Base-by-base conservation (phyloP, 805 yeast species). In the Nakazawaea pomicola region DNA sequence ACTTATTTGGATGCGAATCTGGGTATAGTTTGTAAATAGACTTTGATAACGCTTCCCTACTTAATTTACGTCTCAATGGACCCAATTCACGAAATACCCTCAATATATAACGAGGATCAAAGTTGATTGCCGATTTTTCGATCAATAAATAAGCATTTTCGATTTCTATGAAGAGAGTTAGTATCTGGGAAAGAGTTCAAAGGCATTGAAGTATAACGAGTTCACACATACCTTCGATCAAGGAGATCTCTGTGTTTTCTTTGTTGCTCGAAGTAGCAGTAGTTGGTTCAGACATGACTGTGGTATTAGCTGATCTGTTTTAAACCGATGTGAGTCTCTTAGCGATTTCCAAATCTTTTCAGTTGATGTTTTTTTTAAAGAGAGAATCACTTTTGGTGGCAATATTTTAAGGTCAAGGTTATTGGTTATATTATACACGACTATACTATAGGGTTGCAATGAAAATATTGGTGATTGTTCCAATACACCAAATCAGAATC, bases 61-160 rank as follows among this genome's bases (percentile, higher is more conserved):
- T 73, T 47, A 90, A 64, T 29, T 74, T 68, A 43, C 80, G 74
- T 64, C 97, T 78, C 47, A 91, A 67, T 2, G 78, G 68, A 6
- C 90, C 85, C 52, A 90, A 68, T 47, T 87, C 95, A 48, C 96
- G 80, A 49, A 93, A 74, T 17, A 87, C 90, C 56, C 84, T 85
- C 61, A 91, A 74, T 34, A 93, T 78, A 62, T 83, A 86, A 49
- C 97, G 77, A 50, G 95, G 86, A 61, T 93, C 99, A 58, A 80
- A 78, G 41, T 78, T 78, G 34, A 75, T 59, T 9, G 82, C 82
- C 3, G 90, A 82, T 61, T 81, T 81, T 38, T 67, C 67, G 40
- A 79, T 62, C 39, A 74, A 67, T 33, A 63, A 62, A 49, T 77
- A 73, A 51, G 40, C 29, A 43, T 47, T 44, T 56, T 52, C 25